phyloP scores from a whole-genome alignment of 2,329 filamentous ascomycete species.

The Waltergamsia citrina region DNA sequence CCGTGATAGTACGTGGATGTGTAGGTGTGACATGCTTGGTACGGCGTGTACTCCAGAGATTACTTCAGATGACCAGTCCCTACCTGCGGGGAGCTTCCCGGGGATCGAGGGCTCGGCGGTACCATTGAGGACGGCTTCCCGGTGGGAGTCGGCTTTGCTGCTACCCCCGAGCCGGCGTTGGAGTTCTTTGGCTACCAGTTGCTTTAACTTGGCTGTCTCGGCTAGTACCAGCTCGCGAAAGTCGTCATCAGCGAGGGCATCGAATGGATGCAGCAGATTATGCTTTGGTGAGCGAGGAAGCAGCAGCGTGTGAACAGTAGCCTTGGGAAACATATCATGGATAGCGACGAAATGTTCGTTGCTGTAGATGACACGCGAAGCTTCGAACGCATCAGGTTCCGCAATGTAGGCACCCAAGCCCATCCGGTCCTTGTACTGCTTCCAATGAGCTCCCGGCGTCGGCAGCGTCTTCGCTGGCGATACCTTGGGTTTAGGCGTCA shows the following conservation, averaged over 20 bases:
- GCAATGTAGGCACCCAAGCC: constrained; percentile 59
- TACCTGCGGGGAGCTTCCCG: constrained; percentile 51
- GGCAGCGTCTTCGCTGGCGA: constrained; percentile 6
- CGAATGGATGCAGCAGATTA: constrained; percentile 62
- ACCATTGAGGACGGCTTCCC: constrained; percentile 58
- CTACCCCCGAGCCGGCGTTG: constrained; percentile 54
- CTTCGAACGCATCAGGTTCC: constrained; percentile 50
- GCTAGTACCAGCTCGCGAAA: constrained; percentile 57
- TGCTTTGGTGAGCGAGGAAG: constrained; percentile 61
- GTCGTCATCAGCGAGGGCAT: constrained; percentile 51
- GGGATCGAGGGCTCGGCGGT: constrained; percentile 19
- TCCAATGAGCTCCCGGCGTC: constrained; percentile 22
- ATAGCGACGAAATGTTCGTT: constrained; percentile 65
- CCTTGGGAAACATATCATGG: constrained; percentile 79
- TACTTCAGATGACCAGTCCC: constrained; percentile 72
- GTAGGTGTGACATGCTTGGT: constrained; percentile 86
- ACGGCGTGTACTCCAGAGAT: constrained; percentile 74
- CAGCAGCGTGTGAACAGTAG: constrained; percentile 77
- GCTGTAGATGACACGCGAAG: constrained; percentile 55
- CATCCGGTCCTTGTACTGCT: constrained; percentile 44
- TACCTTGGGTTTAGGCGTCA: constrained; percentile 23
- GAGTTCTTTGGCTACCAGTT: constrained; percentile 65
- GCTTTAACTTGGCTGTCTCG: constrained; percentile 52
- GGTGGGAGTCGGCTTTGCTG: constrained; percentile 53
- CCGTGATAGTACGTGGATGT: constrained; percentile 76